Conservation (phyloP, 495 filamentous ascomycete species). For the Penicillium herquei region DNA sequence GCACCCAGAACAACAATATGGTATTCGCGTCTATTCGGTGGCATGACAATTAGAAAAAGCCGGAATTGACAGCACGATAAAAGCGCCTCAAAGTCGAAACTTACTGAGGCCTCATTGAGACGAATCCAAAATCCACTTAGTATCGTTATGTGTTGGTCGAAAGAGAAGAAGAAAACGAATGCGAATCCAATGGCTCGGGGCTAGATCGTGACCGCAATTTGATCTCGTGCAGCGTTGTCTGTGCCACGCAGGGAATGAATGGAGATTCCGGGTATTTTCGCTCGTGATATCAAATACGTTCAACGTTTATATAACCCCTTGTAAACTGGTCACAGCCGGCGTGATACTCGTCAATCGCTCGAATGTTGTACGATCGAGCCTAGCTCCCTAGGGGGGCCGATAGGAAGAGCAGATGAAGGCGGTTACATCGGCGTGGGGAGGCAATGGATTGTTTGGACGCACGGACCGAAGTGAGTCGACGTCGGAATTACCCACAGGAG, state of each 20-base stretch:
- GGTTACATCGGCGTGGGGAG: conserved; percentile 39
- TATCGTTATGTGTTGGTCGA: not conserved
- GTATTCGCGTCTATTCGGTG: conserved; percentile 67
- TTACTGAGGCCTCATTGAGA: conserved; percentile 56
- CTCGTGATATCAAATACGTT: not conserved
- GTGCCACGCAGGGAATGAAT: conserved; percentile 15
- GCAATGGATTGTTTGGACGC: conserved; percentile 10
- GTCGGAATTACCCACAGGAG: conserved; percentile 5
- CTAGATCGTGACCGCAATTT: not conserved
- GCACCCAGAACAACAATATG: conserved; percentile 90
- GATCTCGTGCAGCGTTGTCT: conserved; percentile 9
- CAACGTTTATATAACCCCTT: not conserved
- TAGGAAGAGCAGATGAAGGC: conserved; percentile 31
- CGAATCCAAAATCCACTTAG: not conserved
- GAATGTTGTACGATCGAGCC: conserved; percentile 13
- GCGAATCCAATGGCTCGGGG: conserved; percentile 1
- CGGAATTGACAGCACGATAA: conserved; percentile 8
- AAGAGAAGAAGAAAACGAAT: not conserved
- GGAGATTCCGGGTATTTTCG: not conserved
- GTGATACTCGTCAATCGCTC: conserved; percentile 2
- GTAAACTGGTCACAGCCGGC: not conserved
- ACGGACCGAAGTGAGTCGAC: conserved; percentile 15
- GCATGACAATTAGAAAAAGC: conserved; percentile 24
- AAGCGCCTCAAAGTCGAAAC: conserved; percentile 17
- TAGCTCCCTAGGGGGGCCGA: conserved; percentile 22